Base-by-base conservation (phyloP, 2,329 filamentous ascomycete genomes). In the Diaporthe sp. region DNA sequence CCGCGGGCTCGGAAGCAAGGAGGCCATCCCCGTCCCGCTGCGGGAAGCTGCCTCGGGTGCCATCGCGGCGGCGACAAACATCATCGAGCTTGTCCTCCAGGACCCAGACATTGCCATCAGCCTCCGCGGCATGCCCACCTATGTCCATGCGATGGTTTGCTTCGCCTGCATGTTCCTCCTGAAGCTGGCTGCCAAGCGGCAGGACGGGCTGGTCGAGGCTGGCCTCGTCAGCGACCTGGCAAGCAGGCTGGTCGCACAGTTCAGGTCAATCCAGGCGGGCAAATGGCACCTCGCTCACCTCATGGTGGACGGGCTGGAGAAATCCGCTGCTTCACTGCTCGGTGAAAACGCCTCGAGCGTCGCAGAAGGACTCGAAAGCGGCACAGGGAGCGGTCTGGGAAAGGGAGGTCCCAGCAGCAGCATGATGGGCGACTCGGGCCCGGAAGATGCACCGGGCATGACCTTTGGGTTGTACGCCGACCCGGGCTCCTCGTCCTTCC, bases 111-210 rank as follows among this genome's bases (percentile, higher is more conserved):
- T 86, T 20, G 80, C 81, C 7, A 79, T 80, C 31, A 80, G 81
- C 0, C 81, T 80, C 1, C 53, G 37, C 82, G 86, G 88, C 1
- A 87, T 89, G 80, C 88, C 88, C 2, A 86, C 87, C 4, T 89
- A 89, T 68, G 84, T 88, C 58, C 86, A 88, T 74, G 87, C 86
- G 60, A 90, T 89, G 88, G 88, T 87, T 0, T 87, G 86, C 0
- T 89, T 89, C 75, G 87, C 88, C 1, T 88, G 86, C 78, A 87
- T 88, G 78, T 89, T 90, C 75, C 82, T 89, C 1, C 84, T 88
- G 49, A 88, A 88, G 76, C 81, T 89, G 1, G 83, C 86, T 1
- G 83, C 84, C 34, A 87, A 86, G 39, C 77, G 79, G 81, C 0
- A 55, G 49, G 83, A 82, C 9, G 82, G 83, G 4, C 81, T 86